Evolutionary conservation across 495 filamentous ascomycete species (phyloP), one percentile per base, ranked within the genome.

Genomic region (Penicillium paxilli): DNA sequence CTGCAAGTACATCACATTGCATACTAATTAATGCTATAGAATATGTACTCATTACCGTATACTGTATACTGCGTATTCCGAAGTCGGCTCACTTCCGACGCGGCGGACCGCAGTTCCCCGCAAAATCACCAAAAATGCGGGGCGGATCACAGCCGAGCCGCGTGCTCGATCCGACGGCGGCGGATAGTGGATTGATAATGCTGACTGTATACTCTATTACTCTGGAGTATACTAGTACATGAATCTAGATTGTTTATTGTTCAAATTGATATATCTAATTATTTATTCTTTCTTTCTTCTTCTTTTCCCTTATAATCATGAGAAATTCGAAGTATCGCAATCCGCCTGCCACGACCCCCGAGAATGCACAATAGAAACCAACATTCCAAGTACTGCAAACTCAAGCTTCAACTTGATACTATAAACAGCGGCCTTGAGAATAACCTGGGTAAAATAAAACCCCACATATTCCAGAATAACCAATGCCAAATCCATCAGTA

Each of bases 351-450:
- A 52, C 17, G 40, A 28, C 22, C 37, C 32, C 24, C 26, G 48
- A 8, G 88, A 47, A 55, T 57, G 54, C 12, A 60, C 57, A 44
- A 64, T 45, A 6, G 61, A 58, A 10, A 64, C 52, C 47, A 64
- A 48, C 58, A 58, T 64, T 0, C 60, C 54, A 28, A 83, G 66
- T 21, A 81, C 73, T n/a, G 72, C 72, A 61, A 82, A 82, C 53
- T 83, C 80, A 45, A 83, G 58, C 62, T 82, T 82, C 10, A 83
- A 69, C 64, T 83, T 83, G 56, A 82, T 66, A 55, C 71, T 73
- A 63, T 83, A 83, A 6, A 81, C 64, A 26, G 73, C 60, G 2
- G 72, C 71, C 54, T 82, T 82, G 44, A 77, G 55, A 11, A 72
- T 67, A 7, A 74, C 69, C 61, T 82, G 70, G n/a, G 78, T 65